Percentiles rank a stretch among this genome's conserved stretches.
These are phyloP conservation scores for Aaosphaeria arxii DNA, from an alignment of 2,329 filamentous ascomycete genomes.

Conservation along the genomic window DNA sequence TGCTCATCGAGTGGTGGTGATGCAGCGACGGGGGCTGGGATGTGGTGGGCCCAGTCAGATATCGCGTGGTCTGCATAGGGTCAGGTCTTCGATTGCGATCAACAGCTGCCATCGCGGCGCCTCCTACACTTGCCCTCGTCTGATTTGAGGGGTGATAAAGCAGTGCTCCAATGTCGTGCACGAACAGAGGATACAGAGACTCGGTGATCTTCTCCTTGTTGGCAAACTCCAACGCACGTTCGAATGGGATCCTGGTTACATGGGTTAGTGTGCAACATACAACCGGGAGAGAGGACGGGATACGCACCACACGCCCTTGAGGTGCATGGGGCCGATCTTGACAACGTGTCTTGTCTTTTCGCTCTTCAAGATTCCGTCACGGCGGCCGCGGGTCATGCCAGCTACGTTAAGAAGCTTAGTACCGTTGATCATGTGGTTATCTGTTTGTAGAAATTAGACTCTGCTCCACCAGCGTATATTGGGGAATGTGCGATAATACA, in stretches of 20 bases:
- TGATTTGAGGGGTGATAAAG: conserved; percentile 93
- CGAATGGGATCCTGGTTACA: conserved; percentile 82
- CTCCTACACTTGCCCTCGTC: conserved; percentile 72
- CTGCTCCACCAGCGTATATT: not conserved
- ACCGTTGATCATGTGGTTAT: conserved; percentile 99
- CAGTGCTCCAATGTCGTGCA: conserved; percentile 92
- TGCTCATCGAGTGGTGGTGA: conserved; percentile 66
- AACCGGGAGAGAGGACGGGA: not conserved
- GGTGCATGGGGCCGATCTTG: conserved; percentile 98
- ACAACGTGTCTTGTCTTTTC: conserved; percentile 96
- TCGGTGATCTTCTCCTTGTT: conserved; percentile 99
- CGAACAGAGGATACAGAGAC: conserved; percentile 89
- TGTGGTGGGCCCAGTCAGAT: conserved; percentile 60
- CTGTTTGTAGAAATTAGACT: conserved; percentile 43
- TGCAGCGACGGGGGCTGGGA: conserved; percentile 67
- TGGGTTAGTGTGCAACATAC: conserved; percentile 4
- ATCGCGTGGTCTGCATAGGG: conserved; percentile 43
- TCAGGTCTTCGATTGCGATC: conserved; percentile 51
- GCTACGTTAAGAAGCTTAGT: conserved; percentile 96
- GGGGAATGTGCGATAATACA: conserved; percentile 1
- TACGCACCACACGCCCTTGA: conserved; percentile 68
- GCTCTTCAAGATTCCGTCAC: conserved; percentile 95
- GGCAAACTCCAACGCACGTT: conserved; percentile 94
- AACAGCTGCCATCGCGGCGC: conserved; percentile 70
- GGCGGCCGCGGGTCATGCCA: conserved; percentile 92